Evolutionary conservation across 495 filamentous ascomycete species (phyloP), one percentile per base, ranked within the genome.

Genomic region (Penicillium paxilli): DNA sequence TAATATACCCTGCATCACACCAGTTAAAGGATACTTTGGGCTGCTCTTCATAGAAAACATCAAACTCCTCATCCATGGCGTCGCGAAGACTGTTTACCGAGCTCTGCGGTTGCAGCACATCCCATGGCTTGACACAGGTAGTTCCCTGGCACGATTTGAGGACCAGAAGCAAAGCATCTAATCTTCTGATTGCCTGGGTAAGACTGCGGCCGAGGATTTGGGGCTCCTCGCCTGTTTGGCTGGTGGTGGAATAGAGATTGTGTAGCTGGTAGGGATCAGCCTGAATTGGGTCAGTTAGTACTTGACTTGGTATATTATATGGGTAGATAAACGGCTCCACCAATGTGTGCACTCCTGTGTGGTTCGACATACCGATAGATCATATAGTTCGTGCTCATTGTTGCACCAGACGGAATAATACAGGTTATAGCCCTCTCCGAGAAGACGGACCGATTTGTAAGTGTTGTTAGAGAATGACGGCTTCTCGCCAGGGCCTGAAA

Each of bases 371-470:
- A 81, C 80, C 46, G 67, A 78, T 3, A 87, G 63, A 47, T 88
- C 83, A 48, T 87, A 87, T 2, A 88, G 67, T 57, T 88, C 84
- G 41, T 83, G 80, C 60, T 87, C 83, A 42, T 81, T 80, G 35
- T 65, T 85, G 56, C 86, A 88, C 81, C 83, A 87, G 0, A 87
- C 83, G 0, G 84, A 78, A 46, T 88, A 88, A 51, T 83, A 83
- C 1, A 87, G 62, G 49, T 81, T 77, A 51, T 87, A 85, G 6
- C 58, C 69, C 5, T 76, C 58, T 4, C 80, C 72, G 14, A 83
- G 64, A 14, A 88, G 67, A 21, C 85, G 78, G 51, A 83, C 57
- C 2, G 82, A 81, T 63, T 87, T 87, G 69, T 87, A 89, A 0
- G 83, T 86, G 52, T 86, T 87, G 51, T 85, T 85, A 3, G 40